These are phyloP conservation scores for Lactarius sanguifluus DNA, from an alignment of 768 basidiomycete genomes.

Conservation along the genomic window DNA sequence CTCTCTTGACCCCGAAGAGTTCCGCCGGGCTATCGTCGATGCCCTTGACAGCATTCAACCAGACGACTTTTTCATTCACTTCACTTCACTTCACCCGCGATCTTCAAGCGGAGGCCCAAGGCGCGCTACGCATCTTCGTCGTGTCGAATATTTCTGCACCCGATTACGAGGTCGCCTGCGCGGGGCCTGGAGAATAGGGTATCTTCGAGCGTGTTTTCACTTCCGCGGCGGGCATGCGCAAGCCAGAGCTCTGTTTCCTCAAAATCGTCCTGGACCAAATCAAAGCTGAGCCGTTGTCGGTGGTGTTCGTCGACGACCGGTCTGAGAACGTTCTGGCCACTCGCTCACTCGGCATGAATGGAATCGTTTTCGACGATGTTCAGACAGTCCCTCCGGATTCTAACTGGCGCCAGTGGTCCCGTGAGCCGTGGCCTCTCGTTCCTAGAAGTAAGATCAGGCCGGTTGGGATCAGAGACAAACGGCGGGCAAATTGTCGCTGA, in stretches of 20 bases:
- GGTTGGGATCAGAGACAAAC: conserved; percentile 47
- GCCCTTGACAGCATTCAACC: conserved; percentile 50
- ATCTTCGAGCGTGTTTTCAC: conserved; percentile 53
- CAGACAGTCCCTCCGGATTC: conserved; percentile 46
- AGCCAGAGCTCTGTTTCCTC: conserved; percentile 56
- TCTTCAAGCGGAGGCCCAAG: conserved; percentile 42
- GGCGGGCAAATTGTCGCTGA: conserved; percentile 44
- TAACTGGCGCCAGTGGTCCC: conserved; percentile 51
- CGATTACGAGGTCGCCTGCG: conserved; percentile 48
- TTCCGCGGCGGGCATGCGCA: conserved; percentile 54
- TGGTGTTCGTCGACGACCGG: conserved; percentile 61
- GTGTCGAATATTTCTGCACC: conserved; percentile 61
- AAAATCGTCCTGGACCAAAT: conserved; percentile 47
- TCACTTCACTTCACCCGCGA: conserved; percentile 49
- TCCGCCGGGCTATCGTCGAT: conserved; percentile 46
- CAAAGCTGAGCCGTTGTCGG: conserved; percentile 45
- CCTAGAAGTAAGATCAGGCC: conserved; percentile 42
- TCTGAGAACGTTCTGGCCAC: conserved; percentile 58
- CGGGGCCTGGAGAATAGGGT: conserved; percentile 47
- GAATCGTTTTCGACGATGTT: conserved; percentile 50
- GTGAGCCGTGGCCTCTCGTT: conserved; percentile 44
- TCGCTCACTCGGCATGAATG: conserved; percentile 54
- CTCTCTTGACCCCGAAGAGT: conserved; percentile 39
- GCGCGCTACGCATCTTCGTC: conserved; percentile 47
- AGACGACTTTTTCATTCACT: conserved; percentile 47